Percentiles rank a stretch among this genome's conserved stretches.
Evolutionary conservation across 2,329 filamentous ascomycete species (phyloP).

Genomic region (Rosellinia necatrix): DNA sequence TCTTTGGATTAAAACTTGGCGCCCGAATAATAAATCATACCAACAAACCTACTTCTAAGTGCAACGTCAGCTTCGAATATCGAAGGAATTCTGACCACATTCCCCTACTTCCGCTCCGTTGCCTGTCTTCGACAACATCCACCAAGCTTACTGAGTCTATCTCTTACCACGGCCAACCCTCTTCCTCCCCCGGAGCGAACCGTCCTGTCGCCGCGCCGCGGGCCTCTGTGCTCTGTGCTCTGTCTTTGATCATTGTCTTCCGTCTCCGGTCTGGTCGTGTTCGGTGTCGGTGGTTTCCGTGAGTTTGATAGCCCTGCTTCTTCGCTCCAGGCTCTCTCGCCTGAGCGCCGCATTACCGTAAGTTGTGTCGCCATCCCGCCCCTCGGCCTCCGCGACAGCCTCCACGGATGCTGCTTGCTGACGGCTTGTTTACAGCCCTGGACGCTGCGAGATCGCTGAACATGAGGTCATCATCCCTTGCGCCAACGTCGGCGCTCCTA

Average conservation of each 20-base stretch:
- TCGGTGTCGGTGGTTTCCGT: conserved; percentile 12
- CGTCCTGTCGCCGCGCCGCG: conserved; percentile 14
- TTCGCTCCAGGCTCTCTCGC: neutral
- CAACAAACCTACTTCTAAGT: neutral
- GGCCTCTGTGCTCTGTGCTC: conserved; percentile 37
- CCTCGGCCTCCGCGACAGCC: neutral
- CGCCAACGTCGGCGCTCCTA: conserved; percentile 55
- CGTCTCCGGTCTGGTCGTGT: too few relatives aligned
- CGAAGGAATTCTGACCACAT: conserved; percentile 8
- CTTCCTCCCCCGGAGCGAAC: too few relatives aligned
- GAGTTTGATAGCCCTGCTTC: neutral
- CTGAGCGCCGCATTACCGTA: neutral
- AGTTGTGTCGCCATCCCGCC: neutral
- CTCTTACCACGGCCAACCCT: neutral
- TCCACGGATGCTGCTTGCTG: neutral
- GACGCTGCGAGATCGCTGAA: conserved; percentile 21
- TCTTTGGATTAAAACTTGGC: too few relatives aligned
- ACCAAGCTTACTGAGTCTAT: neutral
- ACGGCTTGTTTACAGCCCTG: neutral
- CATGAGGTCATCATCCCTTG: conserved; percentile 53
- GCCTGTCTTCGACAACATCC: neutral
- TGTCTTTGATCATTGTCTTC: too few relatives aligned
- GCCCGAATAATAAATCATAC: too few relatives aligned
- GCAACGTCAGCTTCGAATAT: conserved; percentile 21
- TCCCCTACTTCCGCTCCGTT: neutral